phyloP scores from a whole-genome alignment of 495 filamentous ascomycete genomes.

The Tuber borchii region DNA sequence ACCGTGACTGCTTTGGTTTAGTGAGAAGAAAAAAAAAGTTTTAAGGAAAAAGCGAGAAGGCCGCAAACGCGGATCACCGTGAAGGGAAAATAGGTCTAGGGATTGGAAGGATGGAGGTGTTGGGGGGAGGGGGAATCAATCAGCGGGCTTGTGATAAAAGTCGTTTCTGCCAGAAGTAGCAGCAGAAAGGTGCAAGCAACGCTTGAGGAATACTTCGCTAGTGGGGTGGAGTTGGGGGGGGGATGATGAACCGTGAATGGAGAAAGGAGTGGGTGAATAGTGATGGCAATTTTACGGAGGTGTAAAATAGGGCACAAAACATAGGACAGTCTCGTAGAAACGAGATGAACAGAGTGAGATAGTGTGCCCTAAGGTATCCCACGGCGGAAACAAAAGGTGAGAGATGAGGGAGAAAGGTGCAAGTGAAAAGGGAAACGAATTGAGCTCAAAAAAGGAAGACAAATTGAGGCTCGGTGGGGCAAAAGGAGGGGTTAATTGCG shows the following conservation, averaged over 20 bases:
- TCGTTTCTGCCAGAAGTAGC: constrained; percentile 10
- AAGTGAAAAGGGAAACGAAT: constrained; percentile 25
- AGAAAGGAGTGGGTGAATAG: constrained; percentile 9
- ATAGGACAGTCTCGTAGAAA: constrained; percentile 37
- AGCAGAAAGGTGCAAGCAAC: background rate
- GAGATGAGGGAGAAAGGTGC: constrained; percentile 34
- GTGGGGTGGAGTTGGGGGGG: background rate
- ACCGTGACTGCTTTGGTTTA: constrained; percentile 38
- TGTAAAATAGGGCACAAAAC: constrained; percentile 31
- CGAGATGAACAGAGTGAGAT: constrained; percentile 35
- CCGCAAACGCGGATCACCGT: constrained; percentile 24
- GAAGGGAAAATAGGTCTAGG: constrained; percentile 16
- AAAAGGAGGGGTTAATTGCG: constrained; percentile 28
- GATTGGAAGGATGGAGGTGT: constrained; percentile 24
- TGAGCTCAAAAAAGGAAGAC: background rate
- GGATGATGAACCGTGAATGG: constrained; percentile 6
- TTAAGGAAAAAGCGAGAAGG: constrained; percentile 24
- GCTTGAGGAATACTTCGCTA: background rate
- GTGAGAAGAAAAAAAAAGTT: constrained; percentile 22
- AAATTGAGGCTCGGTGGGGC: constrained; percentile 20
- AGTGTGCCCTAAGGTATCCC: constrained; percentile 32
- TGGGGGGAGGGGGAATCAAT: constrained; percentile 9
- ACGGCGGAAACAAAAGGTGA: constrained; percentile 14
- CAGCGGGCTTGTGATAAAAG: constrained; percentile 7
- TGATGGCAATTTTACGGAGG: constrained; percentile 24